These are phyloP conservation scores for Ulmus americana DNA, from an alignment of 331 rosid genomes.

Conservation along the genomic window DNA sequence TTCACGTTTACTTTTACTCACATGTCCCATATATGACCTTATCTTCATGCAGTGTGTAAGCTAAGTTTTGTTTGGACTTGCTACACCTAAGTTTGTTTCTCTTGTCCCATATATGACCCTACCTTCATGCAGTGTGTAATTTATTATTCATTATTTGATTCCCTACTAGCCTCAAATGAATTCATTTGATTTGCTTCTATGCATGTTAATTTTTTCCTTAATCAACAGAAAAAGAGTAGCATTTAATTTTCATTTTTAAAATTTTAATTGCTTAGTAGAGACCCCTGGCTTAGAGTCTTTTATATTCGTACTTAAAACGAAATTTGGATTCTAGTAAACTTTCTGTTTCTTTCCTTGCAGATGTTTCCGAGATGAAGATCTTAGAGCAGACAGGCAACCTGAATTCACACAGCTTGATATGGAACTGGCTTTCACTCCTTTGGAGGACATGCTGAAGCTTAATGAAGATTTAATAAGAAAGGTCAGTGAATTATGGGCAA, in stretches of 20 bases:
- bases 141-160: neutral
- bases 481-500: conserved; percentile 35
- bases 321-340: conserved; percentile 4
- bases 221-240: neutral
- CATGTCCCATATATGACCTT: too few relatives aligned
- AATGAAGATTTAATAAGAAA: conserved; percentile 91
- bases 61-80: neutral
- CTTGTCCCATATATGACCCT: neutral
- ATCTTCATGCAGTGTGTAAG: too few relatives aligned
- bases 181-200: neutral
- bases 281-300: neutral
- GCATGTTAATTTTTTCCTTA: neutral
- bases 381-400: conserved; percentile 94
- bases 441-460: conserved; percentile 76
- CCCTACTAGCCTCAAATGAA: neutral
- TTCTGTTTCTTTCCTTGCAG: conserved; percentile 30
- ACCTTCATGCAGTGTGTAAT: neutral
- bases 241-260: neutral
- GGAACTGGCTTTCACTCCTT: conserved; percentile 90
- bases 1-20: too few relatives aligned
- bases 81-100: conserved; percentile 8
- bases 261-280: neutral
- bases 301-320: neutral
- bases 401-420: conserved; percentile 97
- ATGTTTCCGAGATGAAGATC: conserved; percentile 94